Evolutionary conservation across 176 grass and related monocot genomes (phyloP), one percentile per base, ranked within the genome.

Genomic region (Guadua angustifolia): DNA sequence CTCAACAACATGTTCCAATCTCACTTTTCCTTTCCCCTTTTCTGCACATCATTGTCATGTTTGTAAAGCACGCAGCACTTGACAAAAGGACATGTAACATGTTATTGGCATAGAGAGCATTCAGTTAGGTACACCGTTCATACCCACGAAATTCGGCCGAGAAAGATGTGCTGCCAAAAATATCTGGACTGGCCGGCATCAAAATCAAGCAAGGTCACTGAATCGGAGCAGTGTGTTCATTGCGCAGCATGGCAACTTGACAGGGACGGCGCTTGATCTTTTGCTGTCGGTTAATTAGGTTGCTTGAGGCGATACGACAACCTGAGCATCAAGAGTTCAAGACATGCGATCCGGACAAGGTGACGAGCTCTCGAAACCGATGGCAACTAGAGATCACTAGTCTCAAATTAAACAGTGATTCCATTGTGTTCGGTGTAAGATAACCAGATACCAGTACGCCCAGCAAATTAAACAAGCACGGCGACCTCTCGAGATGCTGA

Each of bases 221-320:
- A 52, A 63, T 12, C 0, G 61, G 60, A 55, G 33, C 71, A 81
- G 83, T 17, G 3, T 33, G 83, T 42, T 77, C 65, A 22, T 29
- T 33, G 64, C 36, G 65, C 65, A 2, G 29, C 17, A 19, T 85
- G 88, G 65, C 65, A 2, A n/a, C 17, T 15, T 85, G 88, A 82
- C 78, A 78, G 14, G 14, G 71, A 77, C 46, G 2, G 63, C 18
- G 63, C 77, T 46, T 73, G 75, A 84, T 67, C 69, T 47, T 69
- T 35, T 47, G 56, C 53, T 36, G 65, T 60, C 64, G 46, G 72
- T 39, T n/a, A n/a, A n/a, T n/a, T 24, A 11, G 15, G 46, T 65
- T 49, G 71, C 65, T 40, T 7, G 45, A 40, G 17, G 52, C 16
- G 25, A 63, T 53, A 24, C 71, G 71, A 63, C 69, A 83, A 61